phyloP scores from a whole-genome alignment of 2,329 filamentous ascomycete species.

The Lasiodiplodia theobromae region DNA sequence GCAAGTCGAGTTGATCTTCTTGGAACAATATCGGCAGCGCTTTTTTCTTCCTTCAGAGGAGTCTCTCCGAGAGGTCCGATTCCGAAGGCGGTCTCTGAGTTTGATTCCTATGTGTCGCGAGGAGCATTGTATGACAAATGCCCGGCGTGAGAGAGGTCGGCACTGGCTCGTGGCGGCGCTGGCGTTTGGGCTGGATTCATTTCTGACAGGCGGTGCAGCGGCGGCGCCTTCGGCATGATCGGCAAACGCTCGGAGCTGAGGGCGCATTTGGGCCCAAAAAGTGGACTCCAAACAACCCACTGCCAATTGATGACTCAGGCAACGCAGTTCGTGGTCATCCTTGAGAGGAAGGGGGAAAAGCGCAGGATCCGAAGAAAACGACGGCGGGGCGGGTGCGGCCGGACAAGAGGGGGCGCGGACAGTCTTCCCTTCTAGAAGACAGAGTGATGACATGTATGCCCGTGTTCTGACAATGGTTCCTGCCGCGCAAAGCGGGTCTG shows the following conservation, averaged over 20 bases:
- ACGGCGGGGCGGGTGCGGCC: constrained; percentile 11
- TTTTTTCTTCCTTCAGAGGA: background rate
- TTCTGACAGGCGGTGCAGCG: constrained; percentile 3
- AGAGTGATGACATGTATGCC: background rate
- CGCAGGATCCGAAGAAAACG: background rate
- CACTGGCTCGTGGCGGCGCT: background rate
- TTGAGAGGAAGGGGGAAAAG: background rate
- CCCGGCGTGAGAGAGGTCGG: background rate
- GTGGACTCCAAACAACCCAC: background rate
- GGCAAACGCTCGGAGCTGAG: constrained; percentile 27
- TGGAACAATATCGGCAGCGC: background rate
- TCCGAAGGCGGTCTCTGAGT: background rate
- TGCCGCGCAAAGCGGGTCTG: constrained; percentile 14
- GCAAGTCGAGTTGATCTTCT: background rate
- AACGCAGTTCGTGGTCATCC: background rate
- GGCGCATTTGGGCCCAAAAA: constrained; percentile 4
- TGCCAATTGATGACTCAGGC: constrained; percentile 1
- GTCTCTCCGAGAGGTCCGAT: background rate
- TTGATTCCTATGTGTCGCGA: background rate
- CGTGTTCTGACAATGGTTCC: constrained; percentile 4
- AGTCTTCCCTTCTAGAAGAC: background rate
- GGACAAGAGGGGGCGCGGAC: background rate
- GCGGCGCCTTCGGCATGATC: constrained; percentile 24
- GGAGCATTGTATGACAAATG: background rate
- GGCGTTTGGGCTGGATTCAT: background rate